Evolutionary conservation across 2,329 filamentous ascomycete species (phyloP), one percentile per base, ranked within the genome.

Genomic region (Talaromyces sp.): DNA sequence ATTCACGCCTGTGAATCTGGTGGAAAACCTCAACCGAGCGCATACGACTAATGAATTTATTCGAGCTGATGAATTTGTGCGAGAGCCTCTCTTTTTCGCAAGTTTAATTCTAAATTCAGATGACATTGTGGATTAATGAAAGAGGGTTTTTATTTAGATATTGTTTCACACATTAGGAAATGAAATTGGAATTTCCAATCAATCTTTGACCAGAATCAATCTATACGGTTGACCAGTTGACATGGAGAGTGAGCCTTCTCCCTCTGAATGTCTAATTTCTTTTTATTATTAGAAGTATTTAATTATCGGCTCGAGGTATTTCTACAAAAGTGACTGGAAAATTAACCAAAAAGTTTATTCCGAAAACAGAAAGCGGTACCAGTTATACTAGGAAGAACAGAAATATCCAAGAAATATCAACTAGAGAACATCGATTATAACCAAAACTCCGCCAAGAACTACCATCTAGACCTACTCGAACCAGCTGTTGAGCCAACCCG

Each of bases 1-100:
- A 1, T 84, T 82, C 68, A 79, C 76, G 12, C 81, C 81, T 2
- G 76, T 78, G 18, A 60, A 60, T 54, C 83, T 73, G 58, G 68
- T 69, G 8, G 66, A 69, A 16, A 72, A 72, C 59, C 64, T 68
- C 30, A 70, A 73, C 50, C 65, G 67, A 8, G 69, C 76, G 56
- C 75, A 78, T 66, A 75, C 73, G 0, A 70, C 74, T 4, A 69
- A 78, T 65, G 75, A 78, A 63, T 70, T 70, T 61, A 70, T 70
- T 59, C 61, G 61, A 3, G 69, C 67, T 2, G 62, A 65, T 9
- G 68, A 68, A 50, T 70, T 70, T 59, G 68, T 70, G 16, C 61
- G 68, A 42, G 69, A 70, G 65, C 68, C 69, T 16, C 55, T 70
- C 1, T 70, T 70, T 62, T 70, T 70, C 34, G 66, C 67, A 12